Evolutionary conservation across 2,329 filamentous ascomycete species (phyloP).

Genomic region (Chrysosporium keratinophilum): DNA sequence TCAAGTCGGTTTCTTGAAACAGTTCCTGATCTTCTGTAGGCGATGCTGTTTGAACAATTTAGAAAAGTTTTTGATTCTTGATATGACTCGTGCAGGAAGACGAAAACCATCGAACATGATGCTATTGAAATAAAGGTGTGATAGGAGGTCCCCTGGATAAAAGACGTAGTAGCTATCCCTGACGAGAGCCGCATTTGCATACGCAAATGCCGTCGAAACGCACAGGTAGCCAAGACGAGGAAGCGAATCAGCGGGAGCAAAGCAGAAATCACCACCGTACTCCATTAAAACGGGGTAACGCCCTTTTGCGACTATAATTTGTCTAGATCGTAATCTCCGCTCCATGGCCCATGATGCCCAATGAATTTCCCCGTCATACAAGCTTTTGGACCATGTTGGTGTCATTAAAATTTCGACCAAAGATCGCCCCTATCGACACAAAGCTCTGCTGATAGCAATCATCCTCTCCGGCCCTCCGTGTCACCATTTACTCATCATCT

Average conservation of each 20-base stretch:
- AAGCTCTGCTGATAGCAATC: constrained; percentile 4
- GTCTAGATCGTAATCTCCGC: constrained; percentile 6
- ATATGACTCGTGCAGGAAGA: neutral
- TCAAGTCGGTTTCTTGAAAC: no score
- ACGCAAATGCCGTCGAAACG: neutral
- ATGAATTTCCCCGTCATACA: neutral
- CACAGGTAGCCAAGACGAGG: neutral
- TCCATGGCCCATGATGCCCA: constrained; percentile 7
- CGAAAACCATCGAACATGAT: constrained; percentile 4
- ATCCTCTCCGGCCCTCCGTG: neutral
- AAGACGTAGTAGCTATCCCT: neutral
- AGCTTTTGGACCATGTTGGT: neutral
- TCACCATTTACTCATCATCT: constrained; percentile 24
- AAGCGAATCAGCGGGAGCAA: neutral
- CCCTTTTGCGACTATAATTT: constrained; percentile 3
- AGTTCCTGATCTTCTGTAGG: neutral
- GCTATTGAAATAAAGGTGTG: neutral
- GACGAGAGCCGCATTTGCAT: neutral
- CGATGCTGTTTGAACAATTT: neutral
- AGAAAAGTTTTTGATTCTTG: constrained; percentile 1
- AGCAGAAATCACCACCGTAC: constrained; percentile 7
- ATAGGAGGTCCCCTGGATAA: constrained; percentile 1
- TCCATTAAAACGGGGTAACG: constrained; percentile 8
- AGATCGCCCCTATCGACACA: constrained; percentile 10
- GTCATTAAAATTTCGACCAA: constrained; percentile 9